phyloP scores from a whole-genome alignment of 208 protist species.

The Naegleria gruberi region DNA sequence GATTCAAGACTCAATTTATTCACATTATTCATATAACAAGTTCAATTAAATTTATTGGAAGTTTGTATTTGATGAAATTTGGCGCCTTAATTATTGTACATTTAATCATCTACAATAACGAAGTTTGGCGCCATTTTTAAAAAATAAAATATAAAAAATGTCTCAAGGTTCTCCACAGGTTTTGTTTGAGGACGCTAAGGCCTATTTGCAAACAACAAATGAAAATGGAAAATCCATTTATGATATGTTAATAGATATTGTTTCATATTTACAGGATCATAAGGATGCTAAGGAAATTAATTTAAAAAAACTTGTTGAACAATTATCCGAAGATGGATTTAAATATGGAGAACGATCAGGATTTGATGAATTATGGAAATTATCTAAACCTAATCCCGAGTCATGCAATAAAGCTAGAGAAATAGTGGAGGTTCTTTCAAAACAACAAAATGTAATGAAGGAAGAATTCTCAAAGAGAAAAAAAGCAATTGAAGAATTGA shows the following conservation, averaged over 20 bases:
- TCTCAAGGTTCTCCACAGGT: not conserved
- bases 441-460: not conserved
- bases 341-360: not conserved
- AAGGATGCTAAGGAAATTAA: not conserved
- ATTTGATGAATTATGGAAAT: not conserved
- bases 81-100: too few relatives aligned
- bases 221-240: conserved; percentile 5
- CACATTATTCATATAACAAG: too few relatives aligned
- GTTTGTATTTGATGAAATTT: too few relatives aligned
- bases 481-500: not conserved
- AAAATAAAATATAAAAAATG: not conserved
- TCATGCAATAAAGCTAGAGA: not conserved
- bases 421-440: not conserved
- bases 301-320: not conserved
- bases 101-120: too few relatives aligned
- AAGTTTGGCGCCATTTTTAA: too few relatives aligned
- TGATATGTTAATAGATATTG: not conserved
- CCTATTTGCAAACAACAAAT: not conserved
- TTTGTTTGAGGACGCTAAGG: not conserved
- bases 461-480: not conserved
- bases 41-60: too few relatives aligned
- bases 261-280: not conserved
- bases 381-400: not conserved
- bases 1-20: too few relatives aligned
- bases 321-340: not conserved